Base-by-base conservation (phyloP, 2,329 filamentous ascomycete genomes). In the Myriosclerotinia curreyana region DNA sequence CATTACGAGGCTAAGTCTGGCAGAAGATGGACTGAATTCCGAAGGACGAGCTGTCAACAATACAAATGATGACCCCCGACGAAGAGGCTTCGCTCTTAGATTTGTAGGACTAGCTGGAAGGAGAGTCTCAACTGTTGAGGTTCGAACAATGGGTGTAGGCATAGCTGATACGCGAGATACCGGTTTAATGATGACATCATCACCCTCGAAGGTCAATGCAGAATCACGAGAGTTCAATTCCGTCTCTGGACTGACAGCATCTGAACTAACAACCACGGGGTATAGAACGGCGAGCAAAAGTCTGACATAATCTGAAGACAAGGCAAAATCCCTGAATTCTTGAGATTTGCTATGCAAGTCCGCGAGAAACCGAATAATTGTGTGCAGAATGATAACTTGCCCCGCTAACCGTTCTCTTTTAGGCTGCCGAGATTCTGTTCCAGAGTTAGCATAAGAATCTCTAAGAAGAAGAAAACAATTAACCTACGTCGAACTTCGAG, bases 1-100 rank as follows among this genome's bases (percentile, higher is more conserved):
- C 69, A 89, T 81, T 20, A 86, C 79, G 17, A 85, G 83, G 40
- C 83, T 86, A 60, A 94, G 78, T 17, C 84, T 84, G 17, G 88
- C 83, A 44, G 85, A 79, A 15, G 84, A 86, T 2, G 85, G 83
- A 1, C 79, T 77, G 59, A 84, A 77, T 12, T 83, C 81, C 0
- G 82, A 79, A 64, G 85, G 84, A 64, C 90, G 86, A 3, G 90
- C 84, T 7, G 90, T 92, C 28, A 99, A 81, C 1, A 99, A 83
- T 38, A 98, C 87, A 74, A 98, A 99, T 0, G 94, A 97, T 0
- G 94, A 97, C 1, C 91, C 89, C 70, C 93, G 86, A 42, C 88
- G 86, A 34, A 96, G 80, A 25, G 87, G 85, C 8, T 86, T 84
- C 0, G 88, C 86, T 66, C 82, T 76, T 15, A 76, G 73, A 8